Conservation (phyloP, 225 moss, liverwort and hornwort species). For the Bryum argenteum region DNA sequence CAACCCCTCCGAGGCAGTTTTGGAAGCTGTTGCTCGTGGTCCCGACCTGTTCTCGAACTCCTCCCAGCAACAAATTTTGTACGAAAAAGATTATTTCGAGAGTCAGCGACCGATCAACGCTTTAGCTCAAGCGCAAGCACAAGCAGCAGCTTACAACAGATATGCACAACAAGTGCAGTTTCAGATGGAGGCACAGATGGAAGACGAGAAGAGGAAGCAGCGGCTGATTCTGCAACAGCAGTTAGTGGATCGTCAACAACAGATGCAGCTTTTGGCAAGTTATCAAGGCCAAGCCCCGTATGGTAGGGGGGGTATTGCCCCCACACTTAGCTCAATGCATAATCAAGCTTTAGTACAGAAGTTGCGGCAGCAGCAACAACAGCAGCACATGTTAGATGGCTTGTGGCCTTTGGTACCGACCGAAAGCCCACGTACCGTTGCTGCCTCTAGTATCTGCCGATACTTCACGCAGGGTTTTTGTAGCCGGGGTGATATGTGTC, state of each 20-base stretch:
- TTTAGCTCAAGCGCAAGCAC: slow-evolving; percentile 54
- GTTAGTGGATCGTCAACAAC: slow-evolving; percentile 66
- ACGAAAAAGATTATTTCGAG: slow-evolving; percentile 57
- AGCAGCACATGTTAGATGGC: slow-evolving; percentile 57
- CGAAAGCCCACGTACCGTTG: slow-evolving; percentile 51
- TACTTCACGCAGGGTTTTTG: slow-evolving; percentile 93
- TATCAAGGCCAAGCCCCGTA: slow-evolving; percentile 67
- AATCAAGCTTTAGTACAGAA: slow-evolving; percentile 47
- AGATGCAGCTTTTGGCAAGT: slow-evolving; percentile 73
- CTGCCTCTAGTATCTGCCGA: slow-evolving; percentile 73
- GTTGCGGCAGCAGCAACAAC: slow-evolving; percentile 50
- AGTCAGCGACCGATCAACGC: slow-evolving; percentile 55
- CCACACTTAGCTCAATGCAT: slow-evolving; percentile 64
- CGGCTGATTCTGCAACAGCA: slow-evolving; percentile 70
- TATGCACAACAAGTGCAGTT: slow-evolving; percentile 60
- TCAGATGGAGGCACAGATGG: slow-evolving; percentile 68
- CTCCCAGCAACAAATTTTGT: slow-evolving; percentile 61
- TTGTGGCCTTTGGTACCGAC: slow-evolving; percentile 53
- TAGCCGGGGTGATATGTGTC: slow-evolving; percentile 94
- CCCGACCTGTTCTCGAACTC: slow-evolving; percentile 56
- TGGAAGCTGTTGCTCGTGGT: slow-evolving; percentile 52
- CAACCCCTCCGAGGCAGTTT: slow-evolving; percentile 49
- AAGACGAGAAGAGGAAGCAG: slow-evolving; percentile 70
- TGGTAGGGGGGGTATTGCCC: slow-evolving; percentile 67
- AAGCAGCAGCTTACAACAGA: slow-evolving; percentile 46